A percentile compares a stretch with the other conserved stretches of the same genome.
Evolutionary conservation across 2,329 filamentous ascomycete genomes (phyloP).

Genomic region (Aciculosporium take): DNA sequence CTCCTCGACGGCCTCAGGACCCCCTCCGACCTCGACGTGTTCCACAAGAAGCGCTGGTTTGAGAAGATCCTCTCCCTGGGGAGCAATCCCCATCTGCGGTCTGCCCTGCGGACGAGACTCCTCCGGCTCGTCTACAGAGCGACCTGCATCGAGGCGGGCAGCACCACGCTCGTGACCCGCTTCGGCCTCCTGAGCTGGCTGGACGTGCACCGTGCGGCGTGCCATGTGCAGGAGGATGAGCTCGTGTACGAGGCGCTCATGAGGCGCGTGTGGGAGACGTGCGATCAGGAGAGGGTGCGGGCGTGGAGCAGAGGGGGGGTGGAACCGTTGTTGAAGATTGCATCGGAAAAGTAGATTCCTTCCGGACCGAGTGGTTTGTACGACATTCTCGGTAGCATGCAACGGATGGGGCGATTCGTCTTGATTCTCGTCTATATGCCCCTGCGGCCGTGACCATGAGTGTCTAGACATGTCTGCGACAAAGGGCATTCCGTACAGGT

Average conservation of each 20-base stretch:
- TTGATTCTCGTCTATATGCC: too few relatives aligned
- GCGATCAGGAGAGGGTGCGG: conserved; percentile 49
- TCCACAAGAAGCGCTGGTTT: conserved; percentile 51
- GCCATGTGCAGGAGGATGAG: conserved; percentile 26
- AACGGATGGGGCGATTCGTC: too few relatives aligned
- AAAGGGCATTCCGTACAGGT: too few relatives aligned
- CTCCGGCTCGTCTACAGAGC: conserved; percentile 51
- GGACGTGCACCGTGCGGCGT: conserved; percentile 40
- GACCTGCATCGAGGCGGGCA: conserved; percentile 53
- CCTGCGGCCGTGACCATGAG: too few relatives aligned
- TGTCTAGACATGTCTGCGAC: too few relatives aligned
- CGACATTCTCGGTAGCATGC: not conserved
- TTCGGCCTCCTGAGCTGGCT: conserved; percentile 66
- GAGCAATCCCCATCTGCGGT: conserved; percentile 48
- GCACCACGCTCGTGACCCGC: conserved; percentile 66
- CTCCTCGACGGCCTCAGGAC: conserved; percentile 54
- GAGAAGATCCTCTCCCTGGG: conserved; percentile 61
- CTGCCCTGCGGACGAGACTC: conserved; percentile 44
- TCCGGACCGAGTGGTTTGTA: too few relatives aligned
- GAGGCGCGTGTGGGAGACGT: conserved; percentile 45
- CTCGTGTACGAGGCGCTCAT: conserved; percentile 40
- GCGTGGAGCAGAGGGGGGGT: conserved; percentile 48
- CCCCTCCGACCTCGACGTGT: conserved; percentile 43
- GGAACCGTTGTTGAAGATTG: conserved; percentile 12
- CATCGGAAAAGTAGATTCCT: not conserved